Evolutionary conservation across 1,284 basidiomycete species (phyloP).

Genomic region (Quambalaria eucalypti): DNA sequence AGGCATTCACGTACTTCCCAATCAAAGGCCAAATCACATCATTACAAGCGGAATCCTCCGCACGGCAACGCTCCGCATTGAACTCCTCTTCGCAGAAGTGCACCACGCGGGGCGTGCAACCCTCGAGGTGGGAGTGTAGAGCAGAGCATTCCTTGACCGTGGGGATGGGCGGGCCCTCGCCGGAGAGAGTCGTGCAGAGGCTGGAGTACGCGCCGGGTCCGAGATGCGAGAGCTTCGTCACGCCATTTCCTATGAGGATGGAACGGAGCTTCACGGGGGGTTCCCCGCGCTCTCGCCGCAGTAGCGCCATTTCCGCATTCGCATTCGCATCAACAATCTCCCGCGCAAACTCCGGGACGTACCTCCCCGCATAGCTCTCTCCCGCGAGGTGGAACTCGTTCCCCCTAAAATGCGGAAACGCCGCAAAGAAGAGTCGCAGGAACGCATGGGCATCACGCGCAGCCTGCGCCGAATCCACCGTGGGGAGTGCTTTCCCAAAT

Average conservation of each 20-base stretch:
- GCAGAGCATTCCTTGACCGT: slow-evolving; percentile 59
- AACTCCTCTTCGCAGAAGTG: slow-evolving; percentile 40
- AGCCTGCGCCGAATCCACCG: too few relatives aligned
- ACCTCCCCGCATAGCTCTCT: slow-evolving; percentile 60
- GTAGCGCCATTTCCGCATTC: too few relatives aligned
- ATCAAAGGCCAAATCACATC: too few relatives aligned
- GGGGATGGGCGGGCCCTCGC: slow-evolving; percentile 61
- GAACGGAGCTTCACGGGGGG: slow-evolving; percentile 37
- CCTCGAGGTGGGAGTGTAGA: slow-evolving; percentile 59
- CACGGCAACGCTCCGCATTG: slow-evolving; percentile 51
- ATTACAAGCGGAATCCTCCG: slow-evolving; percentile 53
- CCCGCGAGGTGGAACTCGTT: slow-evolving; percentile 49
- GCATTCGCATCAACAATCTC: slow-evolving; percentile 42
- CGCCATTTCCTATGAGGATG: slow-evolving; percentile 44
- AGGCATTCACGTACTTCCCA: slow-evolving; percentile 62
- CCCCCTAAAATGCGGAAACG: slow-evolving; percentile 42
- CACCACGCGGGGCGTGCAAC: slow-evolving; percentile 58
- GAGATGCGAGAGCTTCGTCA: slow-evolving; percentile 47
- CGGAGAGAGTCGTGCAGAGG: slow-evolving; percentile 51
- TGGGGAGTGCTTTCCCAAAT: too few relatives aligned
- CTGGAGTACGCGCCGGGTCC: slow-evolving; percentile 64
- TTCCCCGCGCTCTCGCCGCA: too few relatives aligned
- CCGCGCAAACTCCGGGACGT: slow-evolving; percentile 39
- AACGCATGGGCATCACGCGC: slow-evolving; percentile 82
- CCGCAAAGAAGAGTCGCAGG: slow-evolving; percentile 70